phyloP scores from a whole-genome alignment of 495 filamentous ascomycete genomes.

The Penicillium odoratum region DNA sequence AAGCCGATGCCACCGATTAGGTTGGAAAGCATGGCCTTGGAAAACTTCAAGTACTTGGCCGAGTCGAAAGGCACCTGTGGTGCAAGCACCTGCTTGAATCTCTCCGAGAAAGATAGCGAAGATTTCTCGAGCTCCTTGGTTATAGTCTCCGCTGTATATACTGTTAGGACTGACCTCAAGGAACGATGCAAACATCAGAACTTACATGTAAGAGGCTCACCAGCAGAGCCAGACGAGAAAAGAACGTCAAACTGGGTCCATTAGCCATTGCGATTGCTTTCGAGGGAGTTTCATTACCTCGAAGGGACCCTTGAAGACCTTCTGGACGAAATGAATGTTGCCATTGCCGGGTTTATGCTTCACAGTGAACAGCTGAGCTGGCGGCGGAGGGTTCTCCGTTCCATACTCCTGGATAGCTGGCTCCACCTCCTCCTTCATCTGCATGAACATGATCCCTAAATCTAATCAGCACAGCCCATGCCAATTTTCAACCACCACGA shows the following conservation, averaged over 20 bases:
- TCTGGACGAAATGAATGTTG: constrained; percentile 89
- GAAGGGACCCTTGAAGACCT: constrained; percentile 86
- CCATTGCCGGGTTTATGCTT: constrained; percentile 65
- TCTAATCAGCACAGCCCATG: constrained; percentile 11
- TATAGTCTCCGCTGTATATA: constrained; percentile 59
- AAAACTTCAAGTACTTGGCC: constrained; percentile 74
- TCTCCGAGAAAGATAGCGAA: constrained; percentile 66
- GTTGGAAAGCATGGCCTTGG: constrained; percentile 89
- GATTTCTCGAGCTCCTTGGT: constrained; percentile 65
- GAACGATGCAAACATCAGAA: neutral
- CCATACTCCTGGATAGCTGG: constrained; percentile 65
- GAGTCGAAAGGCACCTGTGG: constrained; percentile 75
- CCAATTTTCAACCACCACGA: neutral
- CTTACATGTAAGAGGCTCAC: constrained; percentile 57
- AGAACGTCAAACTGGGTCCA: constrained; percentile 77
- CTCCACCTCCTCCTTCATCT: constrained; percentile 77
- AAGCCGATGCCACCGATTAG: constrained; percentile 93
- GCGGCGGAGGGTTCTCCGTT: constrained; percentile 71
- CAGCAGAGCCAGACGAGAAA: constrained; percentile 78
- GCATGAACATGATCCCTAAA: constrained; percentile 64
- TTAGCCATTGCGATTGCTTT: constrained; percentile 4
- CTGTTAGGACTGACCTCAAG: constrained; percentile 32
- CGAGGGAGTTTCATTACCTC: constrained; percentile 47
- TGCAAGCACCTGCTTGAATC: constrained; percentile 70
- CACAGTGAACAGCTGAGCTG: constrained; percentile 83